These are phyloP conservation scores for Pythium guiyangense DNA, from an alignment of 352 stramenopile species.

Conservation along the genomic window DNA sequence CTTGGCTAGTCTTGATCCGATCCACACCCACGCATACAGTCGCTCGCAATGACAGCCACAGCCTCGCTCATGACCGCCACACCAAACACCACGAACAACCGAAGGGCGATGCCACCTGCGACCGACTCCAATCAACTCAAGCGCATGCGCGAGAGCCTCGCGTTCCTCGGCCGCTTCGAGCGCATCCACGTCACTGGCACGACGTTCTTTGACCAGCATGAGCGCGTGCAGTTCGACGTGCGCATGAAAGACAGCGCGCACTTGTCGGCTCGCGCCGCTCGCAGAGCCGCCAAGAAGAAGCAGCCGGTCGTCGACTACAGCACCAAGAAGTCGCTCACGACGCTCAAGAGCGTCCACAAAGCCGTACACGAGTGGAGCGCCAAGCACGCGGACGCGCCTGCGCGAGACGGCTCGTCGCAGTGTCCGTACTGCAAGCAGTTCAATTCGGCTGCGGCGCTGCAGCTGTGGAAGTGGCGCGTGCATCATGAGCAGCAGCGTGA, in stretches of 20 bases:
- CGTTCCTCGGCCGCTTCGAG: background rate
- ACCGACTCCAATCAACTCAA: background rate
- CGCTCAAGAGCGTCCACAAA: background rate
- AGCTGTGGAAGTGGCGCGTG: background rate
- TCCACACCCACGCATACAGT: too few relatives aligned
- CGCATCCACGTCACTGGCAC: background rate
- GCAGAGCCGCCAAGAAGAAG: background rate
- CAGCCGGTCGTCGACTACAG: slow-evolving; percentile 1
- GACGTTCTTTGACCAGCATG: too few relatives aligned
- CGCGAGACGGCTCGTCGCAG: background rate
- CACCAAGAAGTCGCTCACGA: slow-evolving; percentile 2
- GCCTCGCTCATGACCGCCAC: too few relatives aligned
- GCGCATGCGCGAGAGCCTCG: background rate
- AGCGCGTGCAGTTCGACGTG: background rate
- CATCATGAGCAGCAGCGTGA: background rate
- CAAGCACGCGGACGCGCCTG: background rate
- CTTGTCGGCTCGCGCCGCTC: background rate
- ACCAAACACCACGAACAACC: too few relatives aligned
- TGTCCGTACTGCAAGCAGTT: slow-evolving; percentile 6
- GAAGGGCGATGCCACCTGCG: too few relatives aligned
- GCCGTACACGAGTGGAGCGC: background rate
- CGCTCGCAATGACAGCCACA: too few relatives aligned
- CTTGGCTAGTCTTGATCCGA: too few relatives aligned
- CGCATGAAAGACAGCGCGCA: background rate
- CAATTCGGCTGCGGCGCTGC: slow-evolving; percentile 2